Conservation (phyloP, 495 filamentous ascomycete species). For the Xylaria cubensis region DNA sequence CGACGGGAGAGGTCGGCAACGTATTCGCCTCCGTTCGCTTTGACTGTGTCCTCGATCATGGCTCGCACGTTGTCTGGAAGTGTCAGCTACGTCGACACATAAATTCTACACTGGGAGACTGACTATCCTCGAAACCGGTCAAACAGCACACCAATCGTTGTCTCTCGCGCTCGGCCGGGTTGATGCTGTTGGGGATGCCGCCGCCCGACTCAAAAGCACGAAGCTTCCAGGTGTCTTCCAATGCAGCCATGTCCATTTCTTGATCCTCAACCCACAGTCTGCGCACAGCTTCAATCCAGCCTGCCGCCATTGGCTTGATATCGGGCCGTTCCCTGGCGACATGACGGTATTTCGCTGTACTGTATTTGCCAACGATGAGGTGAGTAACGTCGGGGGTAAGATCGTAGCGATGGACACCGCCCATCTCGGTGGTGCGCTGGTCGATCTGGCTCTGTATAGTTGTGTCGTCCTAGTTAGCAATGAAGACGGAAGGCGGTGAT, state of each 20-base stretch:
- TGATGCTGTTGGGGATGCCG: conserved; percentile 35
- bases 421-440: conserved; percentile 76
- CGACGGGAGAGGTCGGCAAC: conserved; percentile 81
- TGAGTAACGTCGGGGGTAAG: conserved; percentile 97
- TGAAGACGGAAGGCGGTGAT: background rate
- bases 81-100: conserved; percentile 27
- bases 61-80: conserved; percentile 67
- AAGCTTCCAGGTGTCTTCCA: conserved; percentile 54
- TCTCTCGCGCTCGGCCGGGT: conserved; percentile 36
- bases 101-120: conserved; percentile 36
- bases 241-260: conserved; percentile 73
- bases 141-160: conserved; percentile 76
- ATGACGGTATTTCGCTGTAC: conserved; percentile 93
- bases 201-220: conserved; percentile 50
- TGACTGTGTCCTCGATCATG: conserved; percentile 67
- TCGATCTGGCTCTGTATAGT: conserved; percentile 70
- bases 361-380: conserved; percentile 84
- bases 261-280: conserved; percentile 80
- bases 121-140: conserved; percentile 89
- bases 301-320: conserved; percentile 75
- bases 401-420: conserved; percentile 83
- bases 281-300: conserved; percentile 86
- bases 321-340: conserved; percentile 89
- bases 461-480: conserved; percentile 9
- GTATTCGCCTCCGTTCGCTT: conserved; percentile 77